Conservation (phyloP, 2,329 filamentous ascomycete species). For the Fusarium secorum region DNA sequence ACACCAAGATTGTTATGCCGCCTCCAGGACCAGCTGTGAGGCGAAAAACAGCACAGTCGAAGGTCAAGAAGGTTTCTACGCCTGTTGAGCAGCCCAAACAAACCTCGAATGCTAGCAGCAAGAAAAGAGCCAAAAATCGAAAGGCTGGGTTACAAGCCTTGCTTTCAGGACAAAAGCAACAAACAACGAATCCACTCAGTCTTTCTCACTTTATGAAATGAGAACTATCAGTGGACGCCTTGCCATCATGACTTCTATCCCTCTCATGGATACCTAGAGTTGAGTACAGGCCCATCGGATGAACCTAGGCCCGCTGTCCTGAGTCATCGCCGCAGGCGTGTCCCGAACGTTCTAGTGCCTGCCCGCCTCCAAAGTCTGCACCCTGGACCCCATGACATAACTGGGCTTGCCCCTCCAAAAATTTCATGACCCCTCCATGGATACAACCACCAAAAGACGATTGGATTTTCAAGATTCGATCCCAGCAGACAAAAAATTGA, state of each 20-base stretch:
- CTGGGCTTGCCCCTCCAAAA: conserved; percentile 45
- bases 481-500: conserved; percentile 45
- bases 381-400: conserved; percentile 44
- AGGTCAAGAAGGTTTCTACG: conserved; percentile 29
- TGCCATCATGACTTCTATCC: not conserved
- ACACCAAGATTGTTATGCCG: conserved; percentile 53
- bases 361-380: conserved; percentile 33
- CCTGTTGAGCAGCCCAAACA: conserved; percentile 42
- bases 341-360: conserved; percentile 40
- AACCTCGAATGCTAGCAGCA: conserved; percentile 65
- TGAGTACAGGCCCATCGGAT: conserved; percentile 5
- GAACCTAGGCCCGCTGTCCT: conserved; percentile 16
- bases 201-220: conserved; percentile 63
- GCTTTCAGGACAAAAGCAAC: conserved; percentile 61
- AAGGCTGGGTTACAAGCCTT: conserved; percentile 73
- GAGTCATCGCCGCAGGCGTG: conserved; percentile 12
- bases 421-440: conserved; percentile 44
- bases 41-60: conserved; percentile 28
- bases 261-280: not conserved
- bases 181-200: conserved; percentile 54
- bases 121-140: conserved; percentile 70
- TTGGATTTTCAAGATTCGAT: conserved; percentile 25
- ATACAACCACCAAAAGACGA: conserved; percentile 26
- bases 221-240: not conserved
- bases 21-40: conserved; percentile 46